Percentiles rank a stretch among this genome's conserved stretches.
Evolutionary conservation across 805 yeast genomes (phyloP).

Genomic region (Barnettozyma wickerhamii): DNA sequence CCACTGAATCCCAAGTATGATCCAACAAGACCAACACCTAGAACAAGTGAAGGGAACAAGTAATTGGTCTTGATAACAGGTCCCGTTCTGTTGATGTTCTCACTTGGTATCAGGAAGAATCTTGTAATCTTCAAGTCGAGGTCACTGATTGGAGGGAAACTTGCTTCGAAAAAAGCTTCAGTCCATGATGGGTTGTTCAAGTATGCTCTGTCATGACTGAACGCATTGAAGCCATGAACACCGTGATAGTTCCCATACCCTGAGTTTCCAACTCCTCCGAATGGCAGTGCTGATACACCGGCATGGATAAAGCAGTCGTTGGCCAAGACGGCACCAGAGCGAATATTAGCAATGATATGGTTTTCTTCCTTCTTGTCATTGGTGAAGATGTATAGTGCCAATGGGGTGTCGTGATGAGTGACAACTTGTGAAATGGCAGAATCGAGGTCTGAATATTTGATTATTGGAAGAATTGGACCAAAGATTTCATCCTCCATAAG

Average conservation of each 20-base stretch:
- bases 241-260: slow-evolving; percentile 89
- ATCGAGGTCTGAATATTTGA: slow-evolving; percentile 45
- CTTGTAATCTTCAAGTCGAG: slow-evolving; percentile 29
- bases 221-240: slow-evolving; percentile 45
- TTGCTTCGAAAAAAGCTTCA: slow-evolving; percentile 51
- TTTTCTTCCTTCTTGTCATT: slow-evolving; percentile 42
- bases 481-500: slow-evolving; percentile 75
- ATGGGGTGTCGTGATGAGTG: slow-evolving; percentile 62
- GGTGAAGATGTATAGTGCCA: slow-evolving; percentile 72
- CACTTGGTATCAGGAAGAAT: slow-evolving; percentile 27
- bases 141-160: slow-evolving; percentile 60
- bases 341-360: slow-evolving; percentile 44
- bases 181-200: slow-evolving; percentile 61
- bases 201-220: slow-evolving; percentile 70
- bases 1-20: slow-evolving; percentile 16
- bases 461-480: slow-evolving; percentile 80
- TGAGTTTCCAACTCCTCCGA: slow-evolving; percentile 87
- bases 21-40: slow-evolving; percentile 13
- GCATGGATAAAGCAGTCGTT: slow-evolving; percentile 75
- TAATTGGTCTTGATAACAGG: slow-evolving; percentile 20
- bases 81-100: slow-evolving; percentile 36
- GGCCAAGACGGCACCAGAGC: slow-evolving; percentile 69
- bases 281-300: slow-evolving; percentile 66
- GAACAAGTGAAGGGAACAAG: slow-evolving; percentile 12
- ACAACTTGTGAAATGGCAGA: slow-evolving; percentile 41